These are phyloP conservation scores for Penicillium goetzii DNA, from an alignment of 495 filamentous ascomycete species.

Conservation along the genomic window DNA sequence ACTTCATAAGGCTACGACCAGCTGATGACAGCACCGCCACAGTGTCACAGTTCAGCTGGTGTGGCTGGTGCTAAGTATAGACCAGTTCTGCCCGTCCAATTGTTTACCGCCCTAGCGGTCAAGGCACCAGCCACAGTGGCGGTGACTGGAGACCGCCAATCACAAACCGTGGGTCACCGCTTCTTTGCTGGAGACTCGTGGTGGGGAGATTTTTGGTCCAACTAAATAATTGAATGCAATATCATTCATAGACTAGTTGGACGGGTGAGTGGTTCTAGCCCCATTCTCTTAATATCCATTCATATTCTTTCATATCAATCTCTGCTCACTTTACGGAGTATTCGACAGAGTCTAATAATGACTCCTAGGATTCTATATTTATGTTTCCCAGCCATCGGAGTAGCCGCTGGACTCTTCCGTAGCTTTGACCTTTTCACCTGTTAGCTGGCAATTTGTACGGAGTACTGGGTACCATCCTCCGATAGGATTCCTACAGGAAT, in stretches of 20 bases:
- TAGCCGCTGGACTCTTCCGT: neutral
- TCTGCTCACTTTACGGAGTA: too few relatives aligned
- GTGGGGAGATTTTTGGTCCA: too few relatives aligned
- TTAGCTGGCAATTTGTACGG: neutral
- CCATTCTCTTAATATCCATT: neutral
- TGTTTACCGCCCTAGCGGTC: neutral
- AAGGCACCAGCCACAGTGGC: conserved; percentile 45
- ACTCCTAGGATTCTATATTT: neutral
- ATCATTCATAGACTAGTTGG: neutral
- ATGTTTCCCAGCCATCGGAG: neutral
- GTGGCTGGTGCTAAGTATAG: conserved; percentile 17
- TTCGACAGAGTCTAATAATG: too few relatives aligned
- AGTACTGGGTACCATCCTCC: neutral
- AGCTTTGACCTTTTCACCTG: conserved; percentile 1
- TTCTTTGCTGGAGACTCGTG: conserved; percentile 23
- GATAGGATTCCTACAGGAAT: neutral
- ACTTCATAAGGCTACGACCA: too few relatives aligned
- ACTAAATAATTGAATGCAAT: neutral
- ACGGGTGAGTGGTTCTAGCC: conserved; percentile 3
- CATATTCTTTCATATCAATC: neutral
- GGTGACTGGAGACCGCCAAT: conserved; percentile 38
- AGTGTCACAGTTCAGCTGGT: neutral
- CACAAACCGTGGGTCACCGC: conserved; percentile 39
- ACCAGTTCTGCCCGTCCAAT: neutral
- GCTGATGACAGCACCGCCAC: conserved; percentile 22